Conservation (phyloP, 148 eudicot species). For the Silene conica region DNA sequence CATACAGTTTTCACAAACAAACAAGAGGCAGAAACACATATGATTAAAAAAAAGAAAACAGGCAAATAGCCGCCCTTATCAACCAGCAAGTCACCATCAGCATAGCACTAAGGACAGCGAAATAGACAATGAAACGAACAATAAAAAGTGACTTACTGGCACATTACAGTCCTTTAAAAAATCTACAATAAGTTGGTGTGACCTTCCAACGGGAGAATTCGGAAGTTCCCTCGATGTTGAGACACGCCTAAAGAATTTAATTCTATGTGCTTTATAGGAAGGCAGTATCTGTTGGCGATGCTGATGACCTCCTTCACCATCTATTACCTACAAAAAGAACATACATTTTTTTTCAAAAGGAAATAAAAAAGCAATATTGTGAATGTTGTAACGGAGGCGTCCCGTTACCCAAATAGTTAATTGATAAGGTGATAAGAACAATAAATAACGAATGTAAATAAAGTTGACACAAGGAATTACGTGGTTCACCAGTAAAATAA, state of each 20-base stretch:
- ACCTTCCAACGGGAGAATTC: conserved; percentile 40
- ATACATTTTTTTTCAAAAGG: background rate
- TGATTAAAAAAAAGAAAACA: no score
- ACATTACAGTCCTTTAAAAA: conserved; percentile 59
- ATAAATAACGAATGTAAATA: no score
- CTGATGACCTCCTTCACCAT: conserved; percentile 83
- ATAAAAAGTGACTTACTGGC: conserved; percentile 45
- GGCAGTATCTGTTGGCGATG: conserved; percentile 68
- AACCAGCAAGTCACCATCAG: no score
- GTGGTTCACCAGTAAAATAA: no score
- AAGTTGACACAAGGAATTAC: no score
- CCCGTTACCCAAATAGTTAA: no score
- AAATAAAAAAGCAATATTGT: background rate
- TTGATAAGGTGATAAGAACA: no score
- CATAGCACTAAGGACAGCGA: background rate
- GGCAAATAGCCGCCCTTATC: no score
- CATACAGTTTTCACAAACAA: no score
- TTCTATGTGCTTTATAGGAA: conserved; percentile 82
- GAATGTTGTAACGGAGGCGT: no score
- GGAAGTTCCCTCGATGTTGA: conserved; percentile 26
- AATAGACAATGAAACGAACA: background rate
- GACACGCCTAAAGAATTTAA: conserved; percentile 34
- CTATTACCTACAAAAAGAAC: conserved; percentile 53
- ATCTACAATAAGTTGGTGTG: conserved; percentile 49
- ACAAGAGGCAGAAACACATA: no score